These are phyloP conservation scores for Pythium apleroticum DNA, from an alignment of 352 stramenopile species.

Conservation along the genomic window DNA sequence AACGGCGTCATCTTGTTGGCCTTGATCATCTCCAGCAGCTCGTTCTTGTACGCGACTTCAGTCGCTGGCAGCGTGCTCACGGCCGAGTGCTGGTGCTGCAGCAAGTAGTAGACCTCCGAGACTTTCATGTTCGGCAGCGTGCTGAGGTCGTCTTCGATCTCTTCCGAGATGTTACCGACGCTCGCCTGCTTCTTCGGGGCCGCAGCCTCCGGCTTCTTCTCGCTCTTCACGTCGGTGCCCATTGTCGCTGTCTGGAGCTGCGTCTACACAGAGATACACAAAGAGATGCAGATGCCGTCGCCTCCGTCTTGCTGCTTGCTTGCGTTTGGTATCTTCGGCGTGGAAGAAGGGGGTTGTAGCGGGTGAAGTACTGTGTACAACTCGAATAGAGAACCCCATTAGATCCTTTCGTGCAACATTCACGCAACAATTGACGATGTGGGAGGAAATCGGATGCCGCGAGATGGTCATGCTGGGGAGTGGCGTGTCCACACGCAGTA, in stretches of 20 bases:
- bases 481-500: not conserved
- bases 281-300: not conserved
- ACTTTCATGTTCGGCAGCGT: slow-evolving; percentile 82
- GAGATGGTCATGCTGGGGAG: no score
- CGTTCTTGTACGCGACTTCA: slow-evolving; percentile 41
- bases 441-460: no score
- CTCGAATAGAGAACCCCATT: not conserved
- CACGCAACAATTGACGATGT: not conserved
- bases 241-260: slow-evolving; percentile 4
- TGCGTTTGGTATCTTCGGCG: slow-evolving; percentile 15
- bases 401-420: slow-evolving; percentile 3
- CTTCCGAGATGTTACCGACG: slow-evolving; percentile 82
- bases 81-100: slow-evolving; percentile 65
- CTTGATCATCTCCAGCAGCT: slow-evolving; percentile 67
- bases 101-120: slow-evolving; percentile 68
- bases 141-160: slow-evolving; percentile 82
- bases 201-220: slow-evolving; percentile 16
- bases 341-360: slow-evolving; percentile 10
- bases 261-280: slow-evolving; percentile 2
- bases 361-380: slow-evolving; percentile 1
- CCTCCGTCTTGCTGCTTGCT: not conserved
- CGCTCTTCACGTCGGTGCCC: slow-evolving; percentile 23
- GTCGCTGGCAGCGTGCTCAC: slow-evolving; percentile 34
- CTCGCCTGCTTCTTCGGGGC: slow-evolving; percentile 70
- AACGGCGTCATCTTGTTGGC: slow-evolving; percentile 77